A percentile compares a stretch with the other conserved stretches of the same genome.
Evolutionary conservation across 371 early-diverging fungal species (phyloP).

Genomic region (Syncephalis plumigaleata): DNA sequence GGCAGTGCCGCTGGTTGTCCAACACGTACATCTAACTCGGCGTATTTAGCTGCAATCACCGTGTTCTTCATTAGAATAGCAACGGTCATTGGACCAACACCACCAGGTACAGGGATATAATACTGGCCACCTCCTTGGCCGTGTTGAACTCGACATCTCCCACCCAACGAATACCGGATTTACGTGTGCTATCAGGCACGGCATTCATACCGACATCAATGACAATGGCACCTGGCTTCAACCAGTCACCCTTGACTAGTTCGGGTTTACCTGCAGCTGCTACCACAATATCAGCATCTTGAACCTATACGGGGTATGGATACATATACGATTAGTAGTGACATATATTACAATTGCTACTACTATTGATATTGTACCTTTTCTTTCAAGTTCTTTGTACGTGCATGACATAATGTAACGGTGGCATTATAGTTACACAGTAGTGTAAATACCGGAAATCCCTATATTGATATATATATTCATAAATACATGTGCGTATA

Average conservation of each 20-base stretch:
- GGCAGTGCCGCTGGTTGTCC: constrained; percentile 38
- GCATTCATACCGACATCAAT: constrained; percentile 92
- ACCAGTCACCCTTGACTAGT: constrained; percentile 73
- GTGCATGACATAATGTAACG: constrained; percentile 82
- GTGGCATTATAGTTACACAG: constrained; percentile 67
- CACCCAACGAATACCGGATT: constrained; percentile 73
- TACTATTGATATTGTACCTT: constrained; percentile 23
- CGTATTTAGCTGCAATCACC: constrained; percentile 51
- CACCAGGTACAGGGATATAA: constrained; percentile 93
- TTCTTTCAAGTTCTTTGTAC: constrained; percentile 48
- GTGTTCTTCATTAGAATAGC: constrained; percentile 87
- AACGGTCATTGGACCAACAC: constrained; percentile 95
- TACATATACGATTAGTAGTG: too few species aligned
- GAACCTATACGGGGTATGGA: constrained; percentile 22
- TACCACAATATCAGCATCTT: constrained; percentile 69
- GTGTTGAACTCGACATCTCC: constrained; percentile 80
- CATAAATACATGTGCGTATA: too few species aligned
- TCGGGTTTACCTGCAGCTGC: constrained; percentile 73
- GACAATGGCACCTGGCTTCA: constrained; percentile 79
- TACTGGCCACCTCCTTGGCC: constrained; percentile 44
- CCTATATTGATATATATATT: constrained; percentile 25
- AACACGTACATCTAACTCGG: constrained; percentile 29
- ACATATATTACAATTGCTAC: background rate
- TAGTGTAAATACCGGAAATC: constrained; percentile 72
- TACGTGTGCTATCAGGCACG: constrained; percentile 63